Base-by-base conservation (phyloP, 2,329 filamentous ascomycete species). In the Fusarium redolens region DNA sequence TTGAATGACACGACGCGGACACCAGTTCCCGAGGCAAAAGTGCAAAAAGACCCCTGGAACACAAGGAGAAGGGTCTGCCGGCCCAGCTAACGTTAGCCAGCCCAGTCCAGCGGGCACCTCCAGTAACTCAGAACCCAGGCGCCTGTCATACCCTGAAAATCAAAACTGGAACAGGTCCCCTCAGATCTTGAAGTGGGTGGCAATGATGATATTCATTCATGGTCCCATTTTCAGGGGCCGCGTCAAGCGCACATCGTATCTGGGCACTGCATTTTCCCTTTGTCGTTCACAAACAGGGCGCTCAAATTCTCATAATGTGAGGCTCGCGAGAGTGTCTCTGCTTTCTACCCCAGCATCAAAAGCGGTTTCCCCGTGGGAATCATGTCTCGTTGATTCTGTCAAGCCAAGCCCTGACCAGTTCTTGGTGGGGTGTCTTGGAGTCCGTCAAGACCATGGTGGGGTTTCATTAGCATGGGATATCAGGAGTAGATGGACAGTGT, bases 371-470 rank as follows among this genome's bases (percentile, higher is more conserved):
- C 61, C 45, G 45, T 62, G 43, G 58, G 55, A 73, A 61, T 65
- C 57, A 65, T 72, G 65, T 51, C 70, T 72, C 38, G 31, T 47
- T 67, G 37, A 67, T 73, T 73, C 47, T 73, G 70, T 72, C 70
- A 71, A 54, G 35, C 52, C 10, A 50, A 63, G 44, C 33, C 57
- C 43, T 48, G 66, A 31, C 67, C 65, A 68, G 28, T 38, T 55
- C 71, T 73, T 72, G 65, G 70, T 73, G 70, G 70, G 70, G 70
- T 63, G 70, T 72, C 61, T 71, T 58, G 56, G 70, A 63, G 57
- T 30, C 55, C 30, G 35, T 63, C 38, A 47, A 17, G 44, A 38
- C 13, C 45, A 51, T 73, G 62, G 70, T 73, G 70, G 71, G 71
- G 67, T 73, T 71, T 54, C 55, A 47, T 61, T 73, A 71, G 50